These are phyloP conservation scores for Pholiota conissans DNA, from an alignment of 768 basidiomycete genomes.

Conservation along the genomic window DNA sequence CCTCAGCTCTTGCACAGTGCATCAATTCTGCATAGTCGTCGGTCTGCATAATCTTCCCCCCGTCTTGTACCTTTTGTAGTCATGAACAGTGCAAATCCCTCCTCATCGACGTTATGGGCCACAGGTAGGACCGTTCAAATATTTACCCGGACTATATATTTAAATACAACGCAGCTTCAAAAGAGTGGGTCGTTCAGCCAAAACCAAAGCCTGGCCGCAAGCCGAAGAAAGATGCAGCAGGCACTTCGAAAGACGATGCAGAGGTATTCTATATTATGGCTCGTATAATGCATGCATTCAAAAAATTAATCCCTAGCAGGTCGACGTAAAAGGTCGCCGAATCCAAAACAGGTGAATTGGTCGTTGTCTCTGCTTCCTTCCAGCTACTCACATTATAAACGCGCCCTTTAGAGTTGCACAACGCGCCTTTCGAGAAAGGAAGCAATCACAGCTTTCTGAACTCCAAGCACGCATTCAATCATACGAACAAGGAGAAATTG, in stretches of 20 bases:
- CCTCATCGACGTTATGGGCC: constrained; percentile 70
- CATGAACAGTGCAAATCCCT: constrained; percentile 18
- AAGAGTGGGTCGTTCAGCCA: constrained; percentile 86
- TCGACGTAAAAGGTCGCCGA: constrained; percentile 63
- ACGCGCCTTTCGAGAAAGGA: constrained; percentile 87
- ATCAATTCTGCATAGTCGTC: neutral
- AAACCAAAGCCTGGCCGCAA: constrained; percentile 88
- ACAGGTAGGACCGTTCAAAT: constrained; percentile 47
- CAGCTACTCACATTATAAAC: constrained; percentile 2
- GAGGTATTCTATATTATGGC: constrained; percentile 48
- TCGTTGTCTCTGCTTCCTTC: constrained; percentile 9
- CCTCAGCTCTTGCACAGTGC: constrained; percentile 12
- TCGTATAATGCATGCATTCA: neutral
- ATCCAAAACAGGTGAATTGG: constrained; percentile 68
- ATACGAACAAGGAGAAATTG: constrained; percentile 90
- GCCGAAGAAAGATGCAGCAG: constrained; percentile 68
- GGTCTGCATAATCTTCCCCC: constrained; percentile 3
- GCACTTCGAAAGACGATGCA: constrained; percentile 38
- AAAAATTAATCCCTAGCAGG: constrained; percentile 20
- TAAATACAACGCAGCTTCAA: constrained; percentile 58
- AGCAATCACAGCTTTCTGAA: constrained; percentile 85
- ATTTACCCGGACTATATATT: neutral
- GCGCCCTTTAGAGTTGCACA: constrained; percentile 67
- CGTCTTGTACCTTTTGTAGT: constrained; percentile 9
- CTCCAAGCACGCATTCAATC: constrained; percentile 82